phyloP scores from a whole-genome alignment of 2,329 filamentous ascomycete genomes.

The Penicillium sp. region DNA sequence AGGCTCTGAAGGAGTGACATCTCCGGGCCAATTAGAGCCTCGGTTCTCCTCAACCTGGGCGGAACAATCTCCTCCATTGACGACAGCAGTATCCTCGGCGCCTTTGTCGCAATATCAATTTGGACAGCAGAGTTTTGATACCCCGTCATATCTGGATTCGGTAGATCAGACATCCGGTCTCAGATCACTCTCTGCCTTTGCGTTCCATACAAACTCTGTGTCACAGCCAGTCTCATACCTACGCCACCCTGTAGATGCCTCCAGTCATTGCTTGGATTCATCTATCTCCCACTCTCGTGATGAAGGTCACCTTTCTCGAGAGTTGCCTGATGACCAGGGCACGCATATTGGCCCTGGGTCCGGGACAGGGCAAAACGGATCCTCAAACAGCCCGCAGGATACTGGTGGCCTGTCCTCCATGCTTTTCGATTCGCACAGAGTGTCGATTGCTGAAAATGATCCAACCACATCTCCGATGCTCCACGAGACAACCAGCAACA shows the following conservation, averaged over 20 bases:
- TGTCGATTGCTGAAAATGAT: constrained; percentile 1
- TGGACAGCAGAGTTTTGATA: constrained; percentile 17
- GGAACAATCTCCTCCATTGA: constrained; percentile 20
- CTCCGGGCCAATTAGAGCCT: constrained; percentile 15
- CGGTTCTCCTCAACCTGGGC: constrained; percentile 24
- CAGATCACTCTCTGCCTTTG: constrained; percentile 29
- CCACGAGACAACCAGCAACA: neutral
- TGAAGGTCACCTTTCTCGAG: neutral
- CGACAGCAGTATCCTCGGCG: constrained; percentile 15
- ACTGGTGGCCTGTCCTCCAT: constrained; percentile 5
- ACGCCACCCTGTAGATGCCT: constrained; percentile 32
- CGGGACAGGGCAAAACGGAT: neutral
- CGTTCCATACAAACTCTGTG: constrained; percentile 33
- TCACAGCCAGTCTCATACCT: constrained; percentile 40
- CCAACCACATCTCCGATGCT: constrained; percentile 2
- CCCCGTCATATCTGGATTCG: constrained; percentile 21
- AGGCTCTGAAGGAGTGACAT: constrained; percentile 9
- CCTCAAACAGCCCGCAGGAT: constrained; percentile 1
- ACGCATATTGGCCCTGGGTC: neutral
- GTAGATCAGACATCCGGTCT: constrained; percentile 29
- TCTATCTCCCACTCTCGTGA: constrained; percentile 11
- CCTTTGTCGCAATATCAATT: constrained; percentile 22
- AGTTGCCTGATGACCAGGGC: constrained; percentile 8
- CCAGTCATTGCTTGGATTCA: constrained; percentile 39
- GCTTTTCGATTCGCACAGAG: constrained; percentile 11